Conservation (phyloP, 768 basidiomycete genomes). For the Pleurotus tuber-regium region DNA sequence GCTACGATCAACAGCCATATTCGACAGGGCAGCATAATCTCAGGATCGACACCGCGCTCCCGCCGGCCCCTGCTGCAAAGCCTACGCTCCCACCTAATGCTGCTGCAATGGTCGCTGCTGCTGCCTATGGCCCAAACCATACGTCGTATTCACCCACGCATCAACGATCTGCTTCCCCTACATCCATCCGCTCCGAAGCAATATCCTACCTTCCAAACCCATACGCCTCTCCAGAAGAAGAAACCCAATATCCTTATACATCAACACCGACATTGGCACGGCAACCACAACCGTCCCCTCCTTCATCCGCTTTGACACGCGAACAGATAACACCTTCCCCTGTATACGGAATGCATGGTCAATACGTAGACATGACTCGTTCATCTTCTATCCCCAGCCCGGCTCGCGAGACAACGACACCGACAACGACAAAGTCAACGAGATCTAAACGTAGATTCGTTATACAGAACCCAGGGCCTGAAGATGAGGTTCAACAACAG, state of each 20-base stretch:
- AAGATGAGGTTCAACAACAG: not conserved
- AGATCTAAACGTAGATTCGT: not conserved
- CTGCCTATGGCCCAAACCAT: not conserved
- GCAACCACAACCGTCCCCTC: constrained; percentile 7
- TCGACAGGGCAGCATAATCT: not conserved
- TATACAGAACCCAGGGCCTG: not conserved
- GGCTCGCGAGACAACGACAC: too few relatives aligned
- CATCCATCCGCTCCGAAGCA: too few relatives aligned
- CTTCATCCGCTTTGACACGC: not conserved
- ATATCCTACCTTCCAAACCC: constrained; percentile 5
- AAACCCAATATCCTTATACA: too few relatives aligned
- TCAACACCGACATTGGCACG: not conserved
- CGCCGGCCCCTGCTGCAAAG: not conserved
- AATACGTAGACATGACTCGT: constrained; percentile 1
- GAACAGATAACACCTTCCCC: not conserved
- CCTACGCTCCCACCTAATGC: not conserved
- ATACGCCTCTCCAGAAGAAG: not conserved
- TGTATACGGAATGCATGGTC: constrained; percentile 5
- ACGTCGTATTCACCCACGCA: not conserved
- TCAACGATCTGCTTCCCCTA: not conserved
- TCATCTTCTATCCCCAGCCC: not conserved
- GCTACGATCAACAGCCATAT: not conserved
- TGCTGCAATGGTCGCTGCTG: not conserved
- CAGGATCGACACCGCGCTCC: constrained; percentile 6
- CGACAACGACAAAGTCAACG: not conserved